phyloP scores from a whole-genome alignment of 768 basidiomycete species.

The Lenzites betulinus region DNA sequence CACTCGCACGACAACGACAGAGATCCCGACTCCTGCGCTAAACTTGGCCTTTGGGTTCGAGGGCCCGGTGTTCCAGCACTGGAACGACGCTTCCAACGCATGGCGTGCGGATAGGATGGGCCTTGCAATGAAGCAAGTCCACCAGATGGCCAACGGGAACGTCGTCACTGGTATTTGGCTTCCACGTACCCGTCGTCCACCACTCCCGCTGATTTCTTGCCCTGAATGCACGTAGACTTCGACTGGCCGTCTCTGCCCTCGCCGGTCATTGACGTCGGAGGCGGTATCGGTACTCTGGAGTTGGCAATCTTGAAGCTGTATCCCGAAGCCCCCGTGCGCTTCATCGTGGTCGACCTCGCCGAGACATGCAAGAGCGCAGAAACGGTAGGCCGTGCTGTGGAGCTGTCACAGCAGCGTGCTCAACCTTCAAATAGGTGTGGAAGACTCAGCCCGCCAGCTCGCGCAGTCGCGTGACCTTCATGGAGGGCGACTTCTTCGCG shows the following conservation, averaged over 20 bases:
- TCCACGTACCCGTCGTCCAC: neutral
- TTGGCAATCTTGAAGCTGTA: slow-evolving; percentile 19
- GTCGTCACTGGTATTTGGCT: slow-evolving; percentile 24
- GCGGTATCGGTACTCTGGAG: slow-evolving; percentile 35
- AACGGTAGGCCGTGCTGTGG: slow-evolving; percentile 19
- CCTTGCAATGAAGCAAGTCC: slow-evolving; percentile 34
- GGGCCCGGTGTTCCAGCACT: slow-evolving; percentile 15
- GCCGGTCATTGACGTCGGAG: slow-evolving; percentile 34
- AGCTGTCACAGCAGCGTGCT: neutral
- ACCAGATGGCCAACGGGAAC: slow-evolving; percentile 31
- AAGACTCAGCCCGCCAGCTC: slow-evolving; percentile 5
- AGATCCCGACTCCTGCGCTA: neutral
- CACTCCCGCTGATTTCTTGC: neutral
- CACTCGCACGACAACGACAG: neutral
- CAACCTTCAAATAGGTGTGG: slow-evolving; percentile 7
- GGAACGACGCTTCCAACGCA: slow-evolving; percentile 2
- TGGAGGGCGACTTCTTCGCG: slow-evolving; percentile 32
- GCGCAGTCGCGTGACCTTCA: slow-evolving; percentile 26
- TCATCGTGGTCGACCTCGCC: slow-evolving; percentile 32
- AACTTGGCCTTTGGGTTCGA: slow-evolving; percentile 21
- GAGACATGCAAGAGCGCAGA: slow-evolving; percentile 30
- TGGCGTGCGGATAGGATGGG: slow-evolving; percentile 25
- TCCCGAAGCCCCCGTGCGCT: slow-evolving; percentile 22
- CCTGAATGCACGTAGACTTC: slow-evolving; percentile 26
- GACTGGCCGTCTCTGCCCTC: slow-evolving; percentile 27